Conservation (phyloP, 176 grass and related monocot genomes). For the Phoenix roebelenii region DNA sequence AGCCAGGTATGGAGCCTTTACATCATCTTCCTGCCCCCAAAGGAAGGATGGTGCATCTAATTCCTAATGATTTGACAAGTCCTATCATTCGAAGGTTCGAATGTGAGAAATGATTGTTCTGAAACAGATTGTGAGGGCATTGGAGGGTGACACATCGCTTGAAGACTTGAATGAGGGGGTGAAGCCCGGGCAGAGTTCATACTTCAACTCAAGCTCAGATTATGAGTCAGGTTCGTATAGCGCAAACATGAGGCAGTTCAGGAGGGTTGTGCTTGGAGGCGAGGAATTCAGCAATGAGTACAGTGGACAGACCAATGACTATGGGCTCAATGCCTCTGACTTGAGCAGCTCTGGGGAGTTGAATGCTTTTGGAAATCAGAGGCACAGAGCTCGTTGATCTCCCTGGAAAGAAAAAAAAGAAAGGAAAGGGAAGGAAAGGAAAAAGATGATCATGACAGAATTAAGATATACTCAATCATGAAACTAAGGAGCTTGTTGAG, state of each 20-base stretch:
- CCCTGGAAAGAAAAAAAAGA: no score
- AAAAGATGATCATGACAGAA: no score
- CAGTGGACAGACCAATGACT: slow-evolving; percentile 40
- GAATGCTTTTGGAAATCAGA: not conserved
- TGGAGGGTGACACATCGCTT: slow-evolving; percentile 78
- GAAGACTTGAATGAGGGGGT: slow-evolving; percentile 86
- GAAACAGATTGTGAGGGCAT: slow-evolving; percentile 60
- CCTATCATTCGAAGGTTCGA: not conserved
- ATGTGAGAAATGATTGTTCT: not conserved
- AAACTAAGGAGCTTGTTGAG: no score
- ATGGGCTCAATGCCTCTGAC: slow-evolving; percentile 40
- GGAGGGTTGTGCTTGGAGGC: slow-evolving; percentile 58
- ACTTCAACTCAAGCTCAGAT: slow-evolving; percentile 59
- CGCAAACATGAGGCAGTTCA: slow-evolving; percentile 44
- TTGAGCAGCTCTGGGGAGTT: slow-evolving; percentile 41
- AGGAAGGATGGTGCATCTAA: not conserved
- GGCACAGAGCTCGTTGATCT: no score
- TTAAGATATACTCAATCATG: no score
- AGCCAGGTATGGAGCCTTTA: slow-evolving; percentile 42
- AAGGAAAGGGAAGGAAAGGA: no score
- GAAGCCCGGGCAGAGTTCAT: slow-evolving; percentile 67
- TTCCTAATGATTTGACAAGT: not conserved
- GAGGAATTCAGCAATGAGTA: slow-evolving; percentile 61
- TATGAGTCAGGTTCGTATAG: slow-evolving; percentile 59
- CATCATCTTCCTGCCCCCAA: no score